phyloP scores from a whole-genome alignment of 2,329 filamentous ascomycete genomes.

The Aspergillus pseudoviridinutans region DNA sequence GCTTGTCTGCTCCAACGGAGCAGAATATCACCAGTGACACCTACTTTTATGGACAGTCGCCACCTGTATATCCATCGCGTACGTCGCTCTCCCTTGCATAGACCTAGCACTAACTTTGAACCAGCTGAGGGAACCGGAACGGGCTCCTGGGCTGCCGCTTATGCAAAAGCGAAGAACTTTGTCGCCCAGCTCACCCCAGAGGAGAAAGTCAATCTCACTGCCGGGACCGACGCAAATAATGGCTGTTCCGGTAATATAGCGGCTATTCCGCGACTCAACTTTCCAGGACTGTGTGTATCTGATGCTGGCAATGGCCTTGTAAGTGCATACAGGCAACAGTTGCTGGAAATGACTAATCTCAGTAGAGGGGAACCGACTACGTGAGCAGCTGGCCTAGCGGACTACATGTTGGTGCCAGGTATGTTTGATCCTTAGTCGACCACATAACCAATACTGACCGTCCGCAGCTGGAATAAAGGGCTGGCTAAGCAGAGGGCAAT shows the following conservation, averaged over 20 bases:
- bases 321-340: background rate
- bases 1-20: constrained; percentile 7
- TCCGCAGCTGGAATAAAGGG: constrained; percentile 31
- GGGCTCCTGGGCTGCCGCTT: constrained; percentile 35
- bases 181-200: constrained; percentile 39
- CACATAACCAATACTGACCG: background rate
- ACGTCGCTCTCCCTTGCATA: background rate
- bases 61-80: constrained; percentile 22
- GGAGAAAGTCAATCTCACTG: constrained; percentile 39
- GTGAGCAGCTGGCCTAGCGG: constrained; percentile 23
- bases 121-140: constrained; percentile 22
- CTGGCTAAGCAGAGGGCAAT: constrained; percentile 30
- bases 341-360: background rate
- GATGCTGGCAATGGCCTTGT: constrained; percentile 42
- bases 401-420: constrained; percentile 25
- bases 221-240: constrained; percentile 19
- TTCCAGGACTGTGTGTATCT: constrained; percentile 38
- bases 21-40: constrained; percentile 20
- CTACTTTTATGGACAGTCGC: constrained; percentile 22
- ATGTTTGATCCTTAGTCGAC: background rate
- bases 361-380: constrained; percentile 28
- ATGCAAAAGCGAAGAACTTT: constrained; percentile 35
- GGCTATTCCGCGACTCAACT: constrained; percentile 27
- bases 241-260: constrained; percentile 33
- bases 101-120: background rate